phyloP scores from a whole-genome alignment of 805 yeast genomes.

The Metahyphopichia silvanorum region DNA sequence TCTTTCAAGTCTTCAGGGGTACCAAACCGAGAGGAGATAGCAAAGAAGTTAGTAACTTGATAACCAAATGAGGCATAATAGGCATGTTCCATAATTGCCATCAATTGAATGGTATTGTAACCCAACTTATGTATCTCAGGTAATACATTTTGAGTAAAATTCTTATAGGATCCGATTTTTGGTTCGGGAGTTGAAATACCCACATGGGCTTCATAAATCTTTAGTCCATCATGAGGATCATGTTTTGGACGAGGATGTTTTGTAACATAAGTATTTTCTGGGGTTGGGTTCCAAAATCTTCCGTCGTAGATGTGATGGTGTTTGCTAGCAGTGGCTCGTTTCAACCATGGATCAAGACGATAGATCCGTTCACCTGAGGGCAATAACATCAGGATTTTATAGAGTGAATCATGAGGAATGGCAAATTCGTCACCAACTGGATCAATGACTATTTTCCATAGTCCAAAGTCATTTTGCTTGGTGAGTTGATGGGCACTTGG shows the following conservation, averaged over 20 bases:
- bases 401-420: constrained; percentile 77
- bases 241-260: constrained; percentile 59
- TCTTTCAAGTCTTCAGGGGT: constrained; percentile 93
- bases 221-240: constrained; percentile 45
- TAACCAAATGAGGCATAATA: constrained; percentile 98
- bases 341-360: constrained; percentile 87
- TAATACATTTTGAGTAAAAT: constrained; percentile 73
- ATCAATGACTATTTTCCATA: constrained; percentile 61
- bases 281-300: constrained; percentile 84
- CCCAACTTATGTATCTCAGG: constrained; percentile 87
- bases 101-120: constrained; percentile 88
- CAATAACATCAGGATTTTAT: constrained; percentile 64
- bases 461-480: constrained; percentile 62
- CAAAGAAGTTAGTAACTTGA: constrained; percentile 90
- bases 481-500: constrained; percentile 50
- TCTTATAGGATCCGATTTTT: constrained; percentile 76
- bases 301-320: constrained; percentile 68
- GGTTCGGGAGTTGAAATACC: constrained; percentile 95
- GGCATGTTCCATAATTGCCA: constrained; percentile 99
- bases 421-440: constrained; percentile 49
- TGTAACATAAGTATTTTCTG: constrained; percentile 48
- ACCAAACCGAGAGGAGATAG: constrained; percentile 86
- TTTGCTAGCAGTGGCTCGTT: constrained; percentile 72
- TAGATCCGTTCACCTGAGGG: constrained; percentile 71
- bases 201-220: constrained; percentile 92